Conservation (phyloP, 116 monocot genomes). For the Iris pallida region DNA sequence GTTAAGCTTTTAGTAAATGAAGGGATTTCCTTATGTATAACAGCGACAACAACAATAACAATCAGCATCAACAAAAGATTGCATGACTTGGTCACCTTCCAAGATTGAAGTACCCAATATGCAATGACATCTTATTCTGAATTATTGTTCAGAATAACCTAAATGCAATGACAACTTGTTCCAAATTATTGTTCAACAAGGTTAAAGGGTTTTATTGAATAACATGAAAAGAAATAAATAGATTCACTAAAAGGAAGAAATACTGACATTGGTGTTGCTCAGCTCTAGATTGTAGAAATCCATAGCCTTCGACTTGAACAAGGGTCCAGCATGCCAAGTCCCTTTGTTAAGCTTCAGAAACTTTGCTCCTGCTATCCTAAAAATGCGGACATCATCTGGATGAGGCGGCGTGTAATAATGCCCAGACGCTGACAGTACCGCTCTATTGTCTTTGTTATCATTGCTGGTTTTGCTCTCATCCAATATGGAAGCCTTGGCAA, state of each 20-base stretch:
- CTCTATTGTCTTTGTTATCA: constrained; percentile 10
- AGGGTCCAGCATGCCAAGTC: constrained; percentile 97
- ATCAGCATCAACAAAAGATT: too few relatives aligned
- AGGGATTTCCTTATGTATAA: too few relatives aligned
- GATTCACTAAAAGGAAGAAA: constrained; percentile 4
- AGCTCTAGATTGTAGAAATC: constrained; percentile 99
- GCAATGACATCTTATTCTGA: too few relatives aligned
- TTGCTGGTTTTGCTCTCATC: constrained; percentile 16
- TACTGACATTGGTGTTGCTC: constrained; percentile 85
- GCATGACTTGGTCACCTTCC: too few relatives aligned
- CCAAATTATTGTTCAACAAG: too few relatives aligned
- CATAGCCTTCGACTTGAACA: constrained; percentile 63
- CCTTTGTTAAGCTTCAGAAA: constrained; percentile 82
- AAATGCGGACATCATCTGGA: constrained; percentile 67
- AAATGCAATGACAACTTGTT: too few relatives aligned
- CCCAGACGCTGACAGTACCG: constrained; percentile 42
- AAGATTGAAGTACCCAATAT: too few relatives aligned
- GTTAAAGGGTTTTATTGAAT: too few relatives aligned
- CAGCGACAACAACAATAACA: too few relatives aligned
- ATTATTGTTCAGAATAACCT: too few relatives aligned
- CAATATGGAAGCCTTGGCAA: constrained; percentile 68
- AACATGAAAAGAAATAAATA: not conserved
- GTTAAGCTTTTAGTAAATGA: too few relatives aligned
- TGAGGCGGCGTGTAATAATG: constrained; percentile 73
- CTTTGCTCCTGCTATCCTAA: constrained; percentile 63